These are phyloP conservation scores for Ramalina peruviana DNA, from an alignment of 495 filamentous ascomycete genomes.

Conservation along the genomic window DNA sequence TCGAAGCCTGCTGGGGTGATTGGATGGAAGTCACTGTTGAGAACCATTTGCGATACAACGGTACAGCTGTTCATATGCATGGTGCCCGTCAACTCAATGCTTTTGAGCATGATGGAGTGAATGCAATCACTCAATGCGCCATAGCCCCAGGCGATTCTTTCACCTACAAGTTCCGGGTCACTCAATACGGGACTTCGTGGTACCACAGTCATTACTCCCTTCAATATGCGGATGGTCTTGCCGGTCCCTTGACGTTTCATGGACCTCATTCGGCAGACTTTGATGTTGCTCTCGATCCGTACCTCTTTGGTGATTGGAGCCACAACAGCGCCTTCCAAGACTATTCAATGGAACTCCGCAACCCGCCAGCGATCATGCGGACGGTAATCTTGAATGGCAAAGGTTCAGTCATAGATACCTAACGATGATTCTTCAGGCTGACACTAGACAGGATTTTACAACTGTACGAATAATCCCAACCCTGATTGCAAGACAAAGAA, in stretches of 20 bases:
- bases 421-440: background rate
- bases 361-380: slow-evolving; percentile 13
- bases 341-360: slow-evolving; percentile 6
- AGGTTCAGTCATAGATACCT: slow-evolving; percentile 15
- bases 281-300: slow-evolving; percentile 43
- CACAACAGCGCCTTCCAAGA: slow-evolving; percentile 8
- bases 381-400: slow-evolving; percentile 36
- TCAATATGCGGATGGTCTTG: slow-evolving; percentile 30
- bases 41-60: slow-evolving; percentile 11
- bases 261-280: slow-evolving; percentile 32
- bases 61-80: slow-evolving; percentile 10
- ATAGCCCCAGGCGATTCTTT: slow-evolving; percentile 20
- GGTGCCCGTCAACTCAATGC: background rate
- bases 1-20: slow-evolving; percentile 16
- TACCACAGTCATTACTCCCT: slow-evolving; percentile 46
- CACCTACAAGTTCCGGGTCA: slow-evolving; percentile 35
- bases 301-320: slow-evolving; percentile 28
- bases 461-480: background rate
- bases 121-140: slow-evolving; percentile 7
- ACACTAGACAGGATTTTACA: background rate
- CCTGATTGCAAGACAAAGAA: background rate
- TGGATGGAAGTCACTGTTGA: slow-evolving; percentile 14
- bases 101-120: slow-evolving; percentile 1
- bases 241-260: slow-evolving; percentile 24
- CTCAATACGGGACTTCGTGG: slow-evolving; percentile 43